These are phyloP conservation scores for Zygoascus biomembranicola DNA, from an alignment of 805 yeast species.

Conservation along the genomic window DNA sequence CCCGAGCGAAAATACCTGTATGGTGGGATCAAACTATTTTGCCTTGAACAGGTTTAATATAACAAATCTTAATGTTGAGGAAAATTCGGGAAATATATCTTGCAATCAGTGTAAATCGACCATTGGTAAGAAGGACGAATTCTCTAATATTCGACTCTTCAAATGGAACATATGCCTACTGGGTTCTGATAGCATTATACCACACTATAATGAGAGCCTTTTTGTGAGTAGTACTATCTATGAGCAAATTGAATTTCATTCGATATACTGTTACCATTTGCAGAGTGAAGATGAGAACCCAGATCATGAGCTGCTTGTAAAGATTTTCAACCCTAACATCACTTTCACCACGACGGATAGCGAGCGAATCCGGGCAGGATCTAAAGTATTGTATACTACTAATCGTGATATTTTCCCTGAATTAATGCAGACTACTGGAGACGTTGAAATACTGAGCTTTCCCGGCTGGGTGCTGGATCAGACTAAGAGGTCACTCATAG, in stretches of 20 bases:
- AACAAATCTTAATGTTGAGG: background rate
- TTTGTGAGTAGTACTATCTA: background rate
- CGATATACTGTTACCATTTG: background rate
- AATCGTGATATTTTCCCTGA: conserved; percentile 24
- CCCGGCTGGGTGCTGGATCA: conserved; percentile 28
- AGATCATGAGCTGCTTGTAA: conserved; percentile 23
- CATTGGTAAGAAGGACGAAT: background rate
- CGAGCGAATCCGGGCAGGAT: conserved; percentile 22
- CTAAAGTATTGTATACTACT: conserved; percentile 40
- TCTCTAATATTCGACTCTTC: background rate
- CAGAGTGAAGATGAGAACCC: conserved; percentile 1
- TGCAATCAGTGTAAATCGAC: background rate
- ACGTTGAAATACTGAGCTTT: conserved; percentile 33
- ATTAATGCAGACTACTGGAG: conserved; percentile 29
- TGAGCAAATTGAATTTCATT: conserved; percentile 2
- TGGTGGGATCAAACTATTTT: conserved; percentile 54
- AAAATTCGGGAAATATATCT: background rate
- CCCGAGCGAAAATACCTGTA: conserved; percentile 36
- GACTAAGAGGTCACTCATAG: conserved; percentile 25
- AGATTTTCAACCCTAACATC: conserved; percentile 46
- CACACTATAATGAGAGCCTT: background rate
- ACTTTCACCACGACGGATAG: conserved; percentile 18
- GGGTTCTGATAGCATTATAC: background rate
- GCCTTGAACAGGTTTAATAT: conserved; percentile 26
- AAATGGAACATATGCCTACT: background rate